Conservation (phyloP, 371 early-diverging fungal species). For the Batkoa obscura region DNA sequence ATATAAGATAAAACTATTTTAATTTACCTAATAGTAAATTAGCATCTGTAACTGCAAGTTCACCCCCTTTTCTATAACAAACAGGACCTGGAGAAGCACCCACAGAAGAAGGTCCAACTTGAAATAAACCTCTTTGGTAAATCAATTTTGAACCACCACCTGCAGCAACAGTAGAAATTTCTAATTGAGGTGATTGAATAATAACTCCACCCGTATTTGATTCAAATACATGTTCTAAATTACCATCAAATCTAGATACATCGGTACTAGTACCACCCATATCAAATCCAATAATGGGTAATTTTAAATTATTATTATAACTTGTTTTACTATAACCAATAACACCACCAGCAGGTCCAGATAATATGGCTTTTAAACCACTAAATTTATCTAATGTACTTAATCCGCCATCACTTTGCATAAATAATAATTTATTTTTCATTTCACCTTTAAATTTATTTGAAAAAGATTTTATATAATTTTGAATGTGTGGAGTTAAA, state of each 20-base stretch:
- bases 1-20: too few species aligned
- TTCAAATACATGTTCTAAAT: slow-evolving; percentile 84
- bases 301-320: slow-evolving; percentile 24
- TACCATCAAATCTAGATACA: slow-evolving; percentile 80
- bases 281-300: slow-evolving; percentile 85
- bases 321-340: slow-evolving; percentile 81
- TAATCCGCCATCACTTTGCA: slow-evolving; percentile 93
- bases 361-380: slow-evolving; percentile 77
- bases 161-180: slow-evolving; percentile 89
- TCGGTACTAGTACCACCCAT: slow-evolving; percentile 95
- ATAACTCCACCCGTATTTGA: slow-evolving; percentile 86
- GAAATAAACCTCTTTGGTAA: slow-evolving; percentile 83
- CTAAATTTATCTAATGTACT: slow-evolving; percentile 62
- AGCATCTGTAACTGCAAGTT: slow-evolving; percentile 83
- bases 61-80: slow-evolving; percentile 83
- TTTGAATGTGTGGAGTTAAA: slow-evolving; percentile 74
- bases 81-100: slow-evolving; percentile 92
- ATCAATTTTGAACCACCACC: slow-evolving; percentile 91
- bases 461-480: slow-evolving; percentile 64
- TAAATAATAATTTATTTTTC: slow-evolving; percentile 67
- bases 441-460: slow-evolving; percentile 63
- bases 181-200: slow-evolving; percentile 87
- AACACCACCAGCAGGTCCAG: slow-evolving; percentile 92
- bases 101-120: slow-evolving; percentile 87
- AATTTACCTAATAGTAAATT: slow-evolving; percentile 78